Evolutionary conservation across 768 basidiomycete genomes (phyloP).

Genomic region (Termitomyces sp.): DNA sequence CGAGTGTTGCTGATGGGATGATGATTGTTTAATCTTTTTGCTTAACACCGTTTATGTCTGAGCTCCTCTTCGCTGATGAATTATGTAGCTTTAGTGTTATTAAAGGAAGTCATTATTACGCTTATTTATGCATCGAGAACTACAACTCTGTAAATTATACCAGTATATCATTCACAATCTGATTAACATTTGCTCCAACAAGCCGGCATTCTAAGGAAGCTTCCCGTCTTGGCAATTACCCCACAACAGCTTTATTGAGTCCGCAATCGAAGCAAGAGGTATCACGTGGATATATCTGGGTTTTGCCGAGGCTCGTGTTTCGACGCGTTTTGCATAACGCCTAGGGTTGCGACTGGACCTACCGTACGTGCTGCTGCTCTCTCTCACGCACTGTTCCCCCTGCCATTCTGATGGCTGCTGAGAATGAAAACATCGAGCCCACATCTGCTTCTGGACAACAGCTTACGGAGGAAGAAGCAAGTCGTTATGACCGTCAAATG

Average conservation of each 20-base stretch:
- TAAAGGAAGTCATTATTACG: constrained; percentile 11
- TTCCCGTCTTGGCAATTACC: not conserved
- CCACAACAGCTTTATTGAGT: not conserved
- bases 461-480: constrained; percentile 64
- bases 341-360: not conserved
- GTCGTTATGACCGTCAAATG: constrained; percentile 95
- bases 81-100: constrained; percentile 11
- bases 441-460: constrained; percentile 6
- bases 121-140: constrained; percentile 5
- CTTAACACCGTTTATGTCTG: not conserved
- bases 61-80: not conserved
- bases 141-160: constrained; percentile 9
- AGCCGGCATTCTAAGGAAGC: not conserved
- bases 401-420: constrained; percentile 2
- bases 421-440: constrained; percentile 4
- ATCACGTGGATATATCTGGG: not conserved
- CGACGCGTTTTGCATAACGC: not conserved
- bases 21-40: constrained; percentile 9
- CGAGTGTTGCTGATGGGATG: constrained; percentile 50
- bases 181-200: not conserved
- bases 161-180: constrained; percentile 2
- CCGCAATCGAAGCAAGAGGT: not conserved
- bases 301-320: not conserved
- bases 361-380: not conserved
- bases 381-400: not conserved